Evolutionary conservation across 2,329 filamentous ascomycete genomes (phyloP).

Genomic region (Aschersonia sp.): DNA sequence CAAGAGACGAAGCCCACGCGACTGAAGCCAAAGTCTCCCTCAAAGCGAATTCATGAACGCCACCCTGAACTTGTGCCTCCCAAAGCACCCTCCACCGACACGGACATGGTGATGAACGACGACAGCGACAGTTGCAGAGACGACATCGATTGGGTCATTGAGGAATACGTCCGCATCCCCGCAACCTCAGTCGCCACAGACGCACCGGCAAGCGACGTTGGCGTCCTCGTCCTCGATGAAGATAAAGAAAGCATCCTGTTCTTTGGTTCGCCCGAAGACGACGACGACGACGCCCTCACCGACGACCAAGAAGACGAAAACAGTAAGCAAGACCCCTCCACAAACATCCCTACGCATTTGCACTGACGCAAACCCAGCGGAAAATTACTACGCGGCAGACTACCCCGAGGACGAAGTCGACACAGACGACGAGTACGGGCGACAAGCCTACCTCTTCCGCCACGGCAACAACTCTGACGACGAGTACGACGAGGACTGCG

Average conservation of each 20-base stretch:
- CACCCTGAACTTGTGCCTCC: conserved; percentile 25
- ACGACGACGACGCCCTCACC: conserved; percentile 38
- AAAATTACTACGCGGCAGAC: conserved; percentile 67
- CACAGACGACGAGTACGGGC: conserved; percentile 42
- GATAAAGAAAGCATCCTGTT: conserved; percentile 47
- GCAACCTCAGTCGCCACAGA: conserved; percentile 31
- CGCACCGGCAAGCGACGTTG: conserved; percentile 35
- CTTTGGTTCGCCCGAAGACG: conserved; percentile 43
- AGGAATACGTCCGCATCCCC: conserved; percentile 49
- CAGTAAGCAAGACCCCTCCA: conserved; percentile 23
- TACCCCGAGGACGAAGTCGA: conserved; percentile 71
- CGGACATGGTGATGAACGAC: conserved; percentile 22
- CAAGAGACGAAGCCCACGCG: conserved; percentile 24
- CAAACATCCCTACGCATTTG: neutral
- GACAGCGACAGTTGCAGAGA: conserved; percentile 30
- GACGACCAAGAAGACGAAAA: conserved; percentile 54
- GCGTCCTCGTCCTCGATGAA: conserved; percentile 40
- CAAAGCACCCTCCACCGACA: neutral
- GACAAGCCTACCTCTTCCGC: conserved; percentile 39
- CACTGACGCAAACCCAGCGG: conserved; percentile 30
- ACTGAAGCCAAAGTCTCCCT: conserved; percentile 41
- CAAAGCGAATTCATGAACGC: conserved; percentile 39
- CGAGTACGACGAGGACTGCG: conserved; percentile 25
- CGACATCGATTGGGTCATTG: conserved; percentile 47
- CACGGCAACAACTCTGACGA: conserved; percentile 38